Percentiles rank a stretch among this genome's conserved stretches.
Conservation (phyloP, 495 filamentous ascomycete species). For the Acidiella bohemica region DNA sequence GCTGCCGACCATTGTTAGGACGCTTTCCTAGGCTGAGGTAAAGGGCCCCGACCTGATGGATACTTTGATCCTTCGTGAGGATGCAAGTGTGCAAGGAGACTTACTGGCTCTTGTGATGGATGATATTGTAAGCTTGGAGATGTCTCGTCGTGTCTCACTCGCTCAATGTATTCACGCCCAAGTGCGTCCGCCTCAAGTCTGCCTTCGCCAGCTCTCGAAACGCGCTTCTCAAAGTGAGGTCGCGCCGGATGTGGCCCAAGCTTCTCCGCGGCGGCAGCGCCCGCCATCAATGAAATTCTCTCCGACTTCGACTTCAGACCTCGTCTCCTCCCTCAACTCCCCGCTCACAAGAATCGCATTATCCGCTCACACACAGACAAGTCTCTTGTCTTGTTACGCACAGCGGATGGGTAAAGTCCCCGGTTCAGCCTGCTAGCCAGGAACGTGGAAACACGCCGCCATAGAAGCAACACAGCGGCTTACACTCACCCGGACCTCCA, state of each 20-base stretch:
- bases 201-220: background rate
- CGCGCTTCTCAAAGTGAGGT: background rate
- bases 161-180: background rate
- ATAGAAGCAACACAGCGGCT: conserved; percentile 88
- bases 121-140: too few species aligned
- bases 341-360: conserved; percentile 99
- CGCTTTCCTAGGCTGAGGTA: background rate
- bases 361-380: conserved; percentile 95
- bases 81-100: too few species aligned
- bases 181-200: background rate
- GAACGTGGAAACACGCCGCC: conserved; percentile 95
- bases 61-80: too few species aligned
- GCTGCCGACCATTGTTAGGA: background rate
- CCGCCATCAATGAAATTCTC: conserved; percentile 10
- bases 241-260: background rate
- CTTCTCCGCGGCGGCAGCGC: background rate
- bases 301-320: conserved; percentile 1
- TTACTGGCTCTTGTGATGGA: too few species aligned
- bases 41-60: too few species aligned
- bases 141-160: too few species aligned
- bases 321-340: conserved; percentile 46
- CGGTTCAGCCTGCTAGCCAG: conserved; percentile 46
- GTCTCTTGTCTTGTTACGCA: conserved; percentile 28
- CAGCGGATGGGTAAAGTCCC: conserved; percentile 99
- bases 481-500: conserved; percentile 34